phyloP scores from a whole-genome alignment of 331 rosid species.

The Prunus yedoensis region DNA sequence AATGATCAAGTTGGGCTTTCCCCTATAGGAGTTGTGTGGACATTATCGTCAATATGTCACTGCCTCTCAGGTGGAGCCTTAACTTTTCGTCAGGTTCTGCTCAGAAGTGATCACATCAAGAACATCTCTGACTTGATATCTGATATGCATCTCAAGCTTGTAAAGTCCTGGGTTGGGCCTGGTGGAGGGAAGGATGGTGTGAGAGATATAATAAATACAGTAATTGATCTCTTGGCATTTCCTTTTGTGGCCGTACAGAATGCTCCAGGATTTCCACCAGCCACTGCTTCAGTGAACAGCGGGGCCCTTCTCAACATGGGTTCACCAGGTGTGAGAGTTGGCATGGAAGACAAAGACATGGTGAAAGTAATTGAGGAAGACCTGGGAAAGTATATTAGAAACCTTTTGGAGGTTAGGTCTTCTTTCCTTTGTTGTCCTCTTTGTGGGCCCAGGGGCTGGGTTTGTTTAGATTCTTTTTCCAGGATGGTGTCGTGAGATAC shows the following conservation, averaged over 20 bases:
- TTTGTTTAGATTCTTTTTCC: slow-evolving; percentile 2
- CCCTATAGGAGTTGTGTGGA: slow-evolving; percentile 86
- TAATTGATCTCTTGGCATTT: slow-evolving; percentile 84
- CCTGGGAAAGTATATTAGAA: slow-evolving; percentile 74
- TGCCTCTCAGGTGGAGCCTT: slow-evolving; percentile 81
- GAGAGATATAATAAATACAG: slow-evolving; percentile 63
- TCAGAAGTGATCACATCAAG: slow-evolving; percentile 65
- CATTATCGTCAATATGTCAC: slow-evolving; percentile 66
- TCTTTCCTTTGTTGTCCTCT: slow-evolving; percentile 17
- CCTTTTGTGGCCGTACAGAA: slow-evolving; percentile 94
- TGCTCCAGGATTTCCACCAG: slow-evolving; percentile 78
- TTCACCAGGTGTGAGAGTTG: slow-evolving; percentile 79
- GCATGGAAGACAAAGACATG: slow-evolving; percentile 76
- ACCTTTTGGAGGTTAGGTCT: slow-evolving; percentile 72
- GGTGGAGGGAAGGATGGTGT: slow-evolving; percentile 86
- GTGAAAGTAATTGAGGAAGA: slow-evolving; percentile 88
- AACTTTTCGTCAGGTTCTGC: slow-evolving; percentile 76
- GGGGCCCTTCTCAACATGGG: slow-evolving; percentile 85
- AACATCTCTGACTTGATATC: slow-evolving; percentile 65
- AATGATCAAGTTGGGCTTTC: slow-evolving; percentile 69
- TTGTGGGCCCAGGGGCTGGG: background rate
- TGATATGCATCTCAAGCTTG: slow-evolving; percentile 72
- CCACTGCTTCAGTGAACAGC: slow-evolving; percentile 80
- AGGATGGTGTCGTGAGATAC: background rate
- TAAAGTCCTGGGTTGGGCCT: slow-evolving; percentile 82